Evolutionary conservation across 352 stramenopile species (phyloP).

Genomic region (Peronospora farinosa): DNA sequence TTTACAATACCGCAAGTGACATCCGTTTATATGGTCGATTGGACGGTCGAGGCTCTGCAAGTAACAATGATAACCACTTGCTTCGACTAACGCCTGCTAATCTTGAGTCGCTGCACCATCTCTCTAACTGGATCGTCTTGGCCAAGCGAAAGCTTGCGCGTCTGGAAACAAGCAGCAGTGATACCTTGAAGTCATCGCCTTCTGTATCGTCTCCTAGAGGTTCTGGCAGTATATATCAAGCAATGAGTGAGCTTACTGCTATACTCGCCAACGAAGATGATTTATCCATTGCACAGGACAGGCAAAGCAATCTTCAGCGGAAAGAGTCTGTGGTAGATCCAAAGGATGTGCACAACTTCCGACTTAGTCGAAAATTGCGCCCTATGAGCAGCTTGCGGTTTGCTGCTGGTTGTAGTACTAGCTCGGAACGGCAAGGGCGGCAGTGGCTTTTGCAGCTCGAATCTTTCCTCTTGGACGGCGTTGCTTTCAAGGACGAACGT

Average conservation of each 20-base stretch:
- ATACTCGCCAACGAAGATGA: constrained; percentile 35
- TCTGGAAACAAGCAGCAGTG: constrained; percentile 34
- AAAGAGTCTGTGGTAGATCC: constrained; percentile 29
- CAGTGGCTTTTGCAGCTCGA: constrained; percentile 75
- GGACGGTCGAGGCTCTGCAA: constrained; percentile 11
- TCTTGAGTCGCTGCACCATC: constrained; percentile 62
- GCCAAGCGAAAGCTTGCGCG: constrained; percentile 65
- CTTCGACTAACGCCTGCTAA: constrained; percentile 47
- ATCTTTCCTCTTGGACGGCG: constrained; percentile 49
- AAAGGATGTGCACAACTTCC: constrained; percentile 44
- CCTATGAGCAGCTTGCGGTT: constrained; percentile 79
- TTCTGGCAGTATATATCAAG: constrained; percentile 21
- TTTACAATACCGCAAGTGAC: constrained; percentile 46
- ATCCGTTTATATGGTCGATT: constrained; percentile 45
- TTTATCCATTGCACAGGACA: constrained; percentile 12
- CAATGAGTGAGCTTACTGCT: constrained; percentile 45
- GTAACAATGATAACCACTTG: constrained; percentile 16
- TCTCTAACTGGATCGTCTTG: constrained; percentile 77
- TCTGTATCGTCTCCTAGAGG: constrained; percentile 20
- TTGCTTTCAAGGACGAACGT: constrained; percentile 36
- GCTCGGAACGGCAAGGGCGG: constrained; percentile 41
- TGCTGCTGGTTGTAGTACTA: constrained; percentile 50
- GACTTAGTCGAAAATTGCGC: constrained; percentile 64
- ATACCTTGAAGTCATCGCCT: constrained; percentile 1
- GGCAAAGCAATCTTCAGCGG: constrained; percentile 10